Evolutionary conservation across 352 stramenopile species (phyloP).

Genomic region (Phytopythium kandeliae): DNA sequence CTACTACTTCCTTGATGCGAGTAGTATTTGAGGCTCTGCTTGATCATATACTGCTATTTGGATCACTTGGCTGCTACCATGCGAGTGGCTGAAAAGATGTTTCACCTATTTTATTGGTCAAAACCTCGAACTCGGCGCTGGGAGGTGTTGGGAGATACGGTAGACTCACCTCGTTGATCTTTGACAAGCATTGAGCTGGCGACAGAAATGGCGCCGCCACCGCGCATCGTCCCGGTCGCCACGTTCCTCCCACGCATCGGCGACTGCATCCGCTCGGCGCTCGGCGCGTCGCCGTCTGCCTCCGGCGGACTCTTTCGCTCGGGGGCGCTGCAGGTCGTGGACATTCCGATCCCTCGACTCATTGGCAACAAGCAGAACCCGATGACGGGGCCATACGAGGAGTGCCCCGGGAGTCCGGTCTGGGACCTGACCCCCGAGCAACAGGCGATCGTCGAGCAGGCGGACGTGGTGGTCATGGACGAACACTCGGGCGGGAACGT

Average conservation of each 20-base stretch:
- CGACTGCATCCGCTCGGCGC: slow-evolving; percentile 19
- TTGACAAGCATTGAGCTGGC: no score
- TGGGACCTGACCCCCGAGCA: slow-evolving; percentile 22
- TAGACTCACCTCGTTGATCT: no score
- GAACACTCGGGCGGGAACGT: slow-evolving; percentile 14
- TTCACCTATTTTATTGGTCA: no score
- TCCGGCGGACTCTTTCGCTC: slow-evolving; percentile 21
- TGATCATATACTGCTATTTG: no score
- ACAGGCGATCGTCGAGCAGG: slow-evolving; percentile 19
- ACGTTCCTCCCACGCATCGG: slow-evolving; percentile 24
- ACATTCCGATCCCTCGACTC: slow-evolving; percentile 25
- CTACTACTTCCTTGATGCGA: no score
- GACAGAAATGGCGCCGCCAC: no score
- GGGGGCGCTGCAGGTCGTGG: slow-evolving; percentile 21
- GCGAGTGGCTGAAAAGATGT: no score
- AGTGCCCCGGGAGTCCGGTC: slow-evolving; percentile 16
- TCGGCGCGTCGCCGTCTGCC: slow-evolving; percentile 12
- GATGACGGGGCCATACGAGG: slow-evolving; percentile 17
- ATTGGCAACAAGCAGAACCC: slow-evolving; percentile 29
- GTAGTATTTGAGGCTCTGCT: no score
- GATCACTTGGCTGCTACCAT: no score
- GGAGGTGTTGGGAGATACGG: no score
- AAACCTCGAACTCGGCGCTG: no score
- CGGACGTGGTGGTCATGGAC: slow-evolving; percentile 29
- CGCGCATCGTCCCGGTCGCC: slow-evolving; percentile 17